phyloP scores from a whole-genome alignment of 495 filamentous ascomycete species.

The Zalerion maritima region DNA sequence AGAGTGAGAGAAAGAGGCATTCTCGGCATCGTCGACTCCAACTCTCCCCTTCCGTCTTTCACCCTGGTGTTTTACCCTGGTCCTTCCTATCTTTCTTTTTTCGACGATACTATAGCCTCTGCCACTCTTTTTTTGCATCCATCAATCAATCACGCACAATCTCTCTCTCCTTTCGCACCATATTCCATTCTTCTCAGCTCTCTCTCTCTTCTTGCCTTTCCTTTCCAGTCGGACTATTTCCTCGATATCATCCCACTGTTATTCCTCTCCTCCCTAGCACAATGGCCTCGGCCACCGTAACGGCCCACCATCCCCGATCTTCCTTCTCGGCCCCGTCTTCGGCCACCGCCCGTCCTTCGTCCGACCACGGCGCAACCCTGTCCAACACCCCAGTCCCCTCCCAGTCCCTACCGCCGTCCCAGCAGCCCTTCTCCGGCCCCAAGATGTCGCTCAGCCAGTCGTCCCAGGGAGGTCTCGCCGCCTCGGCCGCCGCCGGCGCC shows the following conservation, averaged over 20 bases:
- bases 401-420: slow-evolving; percentile 31
- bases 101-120: too few relatives aligned
- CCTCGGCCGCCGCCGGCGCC: slow-evolving; percentile 22
- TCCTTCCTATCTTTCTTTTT: too few relatives aligned
- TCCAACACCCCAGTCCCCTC: slow-evolving; percentile 20
- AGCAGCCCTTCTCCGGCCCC: slow-evolving; percentile 34
- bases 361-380: slow-evolving; percentile 17
- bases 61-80: too few relatives aligned
- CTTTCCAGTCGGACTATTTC: not conserved
- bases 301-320: slow-evolving; percentile 12
- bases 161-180: too few relatives aligned
- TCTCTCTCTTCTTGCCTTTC: too few relatives aligned
- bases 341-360: slow-evolving; percentile 19
- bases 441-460: slow-evolving; percentile 29
- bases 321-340: slow-evolving; percentile 5
- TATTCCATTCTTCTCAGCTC: too few relatives aligned
- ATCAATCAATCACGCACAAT: too few relatives aligned
- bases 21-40: too few relatives aligned
- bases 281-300: slow-evolving; percentile 29
- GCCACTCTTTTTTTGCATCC: too few relatives aligned
- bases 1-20: too few relatives aligned
- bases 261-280: slow-evolving; percentile 1
- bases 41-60: too few relatives aligned
- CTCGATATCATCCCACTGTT: not conserved
- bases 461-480: slow-evolving; percentile 14